Base-by-base conservation (phyloP, 106 monocot species). In the Apostasia ramifera region DNA sequence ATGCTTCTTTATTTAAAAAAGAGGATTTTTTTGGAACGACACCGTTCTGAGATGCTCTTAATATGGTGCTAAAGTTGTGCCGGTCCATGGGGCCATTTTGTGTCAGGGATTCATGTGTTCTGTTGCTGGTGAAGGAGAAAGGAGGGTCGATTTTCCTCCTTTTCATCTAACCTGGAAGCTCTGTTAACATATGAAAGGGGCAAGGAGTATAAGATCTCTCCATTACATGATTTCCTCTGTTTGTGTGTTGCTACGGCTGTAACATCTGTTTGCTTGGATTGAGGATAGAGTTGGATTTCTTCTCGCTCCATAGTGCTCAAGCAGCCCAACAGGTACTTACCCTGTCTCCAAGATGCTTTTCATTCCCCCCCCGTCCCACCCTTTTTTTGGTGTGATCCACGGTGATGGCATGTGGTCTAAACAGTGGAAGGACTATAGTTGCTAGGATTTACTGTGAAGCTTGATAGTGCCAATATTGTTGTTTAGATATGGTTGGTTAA, bases 71-170 rank as follows among this genome's bases (percentile, higher is more conserved):
- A 4, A 50, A 4, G 6, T 4, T 4, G 4, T 50, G 50, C 40
- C 8, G 59, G 26, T 44, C 44, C 44, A 9, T 1, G 44, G 13
- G 43, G 9, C 50, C 11, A 11, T 71, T 70, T 58, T 12, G 71
- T 61, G 60, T 71, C 71, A 71, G 71, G 61, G 47, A 51, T 50
- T 60, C 71, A 71, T 71, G 68, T 69, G 68, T 55, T 69, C 42
- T 40, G 68, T 69, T 69, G 40, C 42, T 67, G 53, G 7, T 13
- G 12, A 1, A 43, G 55, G 5, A 55, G 12, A 54, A 66, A 66
- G 14, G 8, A 55, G 44, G 43, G 43, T 6, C 12, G 15, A 50
- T 66, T 66, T 51, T 12, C 2, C 51, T 49, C 10, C 39, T 47
- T 3, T 66, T 66, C 9, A 38, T 66, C 37, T 37, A 51, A 39